These are phyloP conservation scores for Elongisporangium anandrum DNA, from an alignment of 352 stramenopile genomes.

Conservation along the genomic window DNA sequence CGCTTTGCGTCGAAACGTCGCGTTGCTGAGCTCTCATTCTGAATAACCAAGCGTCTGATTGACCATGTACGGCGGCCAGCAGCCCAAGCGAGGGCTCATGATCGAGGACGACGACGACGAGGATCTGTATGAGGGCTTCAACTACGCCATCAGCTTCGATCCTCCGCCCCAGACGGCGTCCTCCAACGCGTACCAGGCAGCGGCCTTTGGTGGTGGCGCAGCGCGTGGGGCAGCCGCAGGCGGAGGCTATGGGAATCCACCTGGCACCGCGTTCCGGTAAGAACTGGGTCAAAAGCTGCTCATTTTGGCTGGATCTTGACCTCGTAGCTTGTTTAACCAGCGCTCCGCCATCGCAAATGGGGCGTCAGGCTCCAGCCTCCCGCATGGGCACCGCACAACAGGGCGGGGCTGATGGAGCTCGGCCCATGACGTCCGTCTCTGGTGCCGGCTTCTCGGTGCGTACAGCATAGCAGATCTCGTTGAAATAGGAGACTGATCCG, in stretches of 20 bases:
- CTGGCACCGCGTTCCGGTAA: slow-evolving; percentile 69
- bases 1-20: slow-evolving; percentile 20
- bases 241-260: slow-evolving; percentile 37
- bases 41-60: background rate
- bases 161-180: slow-evolving; percentile 58
- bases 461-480: background rate
- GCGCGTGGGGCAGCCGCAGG: slow-evolving; percentile 50
- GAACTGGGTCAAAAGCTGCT: background rate
- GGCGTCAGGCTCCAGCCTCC: slow-evolving; percentile 47
- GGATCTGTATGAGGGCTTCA: slow-evolving; percentile 89
- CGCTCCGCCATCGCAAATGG: slow-evolving; percentile 77
- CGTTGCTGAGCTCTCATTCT: slow-evolving; percentile 7
- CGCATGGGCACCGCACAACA: slow-evolving; percentile 60
- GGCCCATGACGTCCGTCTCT: slow-evolving; percentile 92
- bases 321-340: slow-evolving; percentile 8
- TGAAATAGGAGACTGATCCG: background rate
- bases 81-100: slow-evolving; percentile 55
- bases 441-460: slow-evolving; percentile 88
- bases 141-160: slow-evolving; percentile 83
- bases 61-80: slow-evolving; percentile 35
- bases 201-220: slow-evolving; percentile 46
- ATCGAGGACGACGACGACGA: slow-evolving; percentile 80
- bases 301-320: slow-evolving; percentile 1
- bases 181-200: slow-evolving; percentile 47
- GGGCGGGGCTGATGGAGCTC: slow-evolving; percentile 50